Conservation (phyloP, 495 filamentous ascomycete genomes). For the Neurospora hispaniola region DNA sequence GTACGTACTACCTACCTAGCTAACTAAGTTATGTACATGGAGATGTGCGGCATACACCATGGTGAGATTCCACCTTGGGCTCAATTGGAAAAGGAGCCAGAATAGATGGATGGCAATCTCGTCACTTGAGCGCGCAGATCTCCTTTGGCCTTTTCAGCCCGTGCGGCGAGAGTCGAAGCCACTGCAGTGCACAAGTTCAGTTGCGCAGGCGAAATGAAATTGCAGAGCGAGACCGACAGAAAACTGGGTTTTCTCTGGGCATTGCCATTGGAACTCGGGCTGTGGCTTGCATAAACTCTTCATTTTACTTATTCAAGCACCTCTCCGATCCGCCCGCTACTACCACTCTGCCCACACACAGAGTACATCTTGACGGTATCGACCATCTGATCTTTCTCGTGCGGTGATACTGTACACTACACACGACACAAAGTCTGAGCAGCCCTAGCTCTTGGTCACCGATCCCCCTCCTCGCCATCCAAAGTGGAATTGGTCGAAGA, state of each 20-base stretch:
- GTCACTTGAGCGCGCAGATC: background rate
- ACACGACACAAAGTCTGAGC: background rate
- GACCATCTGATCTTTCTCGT: background rate
- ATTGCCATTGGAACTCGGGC: background rate
- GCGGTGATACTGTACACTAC: background rate
- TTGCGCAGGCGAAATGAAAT: background rate
- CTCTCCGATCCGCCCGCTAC: background rate
- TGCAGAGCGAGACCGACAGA: background rate
- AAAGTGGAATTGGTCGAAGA: constrained; percentile 7
- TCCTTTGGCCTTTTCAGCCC: background rate
- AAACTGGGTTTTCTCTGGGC: background rate
- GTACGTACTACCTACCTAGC: too few relatives aligned
- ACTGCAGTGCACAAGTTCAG: background rate
- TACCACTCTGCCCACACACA: background rate
- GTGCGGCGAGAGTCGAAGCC: background rate
- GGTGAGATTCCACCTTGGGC: background rate
- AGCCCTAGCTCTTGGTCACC: constrained; percentile 4
- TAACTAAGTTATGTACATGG: background rate
- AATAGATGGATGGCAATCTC: background rate
- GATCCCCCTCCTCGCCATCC: constrained; percentile 12
- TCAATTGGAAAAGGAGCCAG: background rate
- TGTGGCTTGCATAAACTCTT: background rate
- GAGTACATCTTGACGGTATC: background rate
- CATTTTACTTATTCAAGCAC: constrained; percentile 1
- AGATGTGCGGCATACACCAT: background rate